Evolutionary conservation across 331 rosid species (phyloP), one percentile per base, ranked within the genome.

Genomic region (Prunus yedoensis): DNA sequence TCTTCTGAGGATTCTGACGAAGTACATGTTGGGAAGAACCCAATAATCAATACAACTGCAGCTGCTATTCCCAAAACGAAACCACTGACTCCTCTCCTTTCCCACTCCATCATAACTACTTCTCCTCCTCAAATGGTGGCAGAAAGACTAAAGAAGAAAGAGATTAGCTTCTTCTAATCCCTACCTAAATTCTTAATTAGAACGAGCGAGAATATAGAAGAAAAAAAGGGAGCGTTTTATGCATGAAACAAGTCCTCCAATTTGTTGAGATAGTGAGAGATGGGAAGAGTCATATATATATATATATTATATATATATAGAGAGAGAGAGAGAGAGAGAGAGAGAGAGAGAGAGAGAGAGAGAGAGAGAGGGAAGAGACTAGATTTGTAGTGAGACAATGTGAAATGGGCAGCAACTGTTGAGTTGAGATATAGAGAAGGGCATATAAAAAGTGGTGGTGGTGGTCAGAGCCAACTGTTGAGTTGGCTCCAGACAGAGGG

Each of bases 101-200:
- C 77, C 56, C 73, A 65, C 66, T 4, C 69, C 96, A 91, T 88
- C 96, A 91, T 88, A 43, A 74, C 49, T 74, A 66, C 46, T 69
- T 21, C 49, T 49, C 28, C 41, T 5, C 43, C 43, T 38, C 43
- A 38, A 38, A 6, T 6, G 43, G 43, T 38, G 43, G 43, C 9
- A 38, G 43, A 6, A 6, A 38, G 43, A 38, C 43, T 38, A 6
- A 38, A 38, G 43, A 32, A 32, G 46, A 45, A 73, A 1, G 47
- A 35, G 68, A 17, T 63, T 9, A 17, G 18, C n/a, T 60, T 32
- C 68, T 63, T 61, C 43, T 28, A 61, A 61, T 18, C 43, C 28
- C 66, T 27, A 35, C 45, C 28, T 61, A 61, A 28, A 13, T 38
- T 38, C 43, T 38, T 38, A 38, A 38, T 6, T 4, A 5, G 9